phyloP scores from a whole-genome alignment of 495 filamentous ascomycete genomes.

The Podospora appendiculata region DNA sequence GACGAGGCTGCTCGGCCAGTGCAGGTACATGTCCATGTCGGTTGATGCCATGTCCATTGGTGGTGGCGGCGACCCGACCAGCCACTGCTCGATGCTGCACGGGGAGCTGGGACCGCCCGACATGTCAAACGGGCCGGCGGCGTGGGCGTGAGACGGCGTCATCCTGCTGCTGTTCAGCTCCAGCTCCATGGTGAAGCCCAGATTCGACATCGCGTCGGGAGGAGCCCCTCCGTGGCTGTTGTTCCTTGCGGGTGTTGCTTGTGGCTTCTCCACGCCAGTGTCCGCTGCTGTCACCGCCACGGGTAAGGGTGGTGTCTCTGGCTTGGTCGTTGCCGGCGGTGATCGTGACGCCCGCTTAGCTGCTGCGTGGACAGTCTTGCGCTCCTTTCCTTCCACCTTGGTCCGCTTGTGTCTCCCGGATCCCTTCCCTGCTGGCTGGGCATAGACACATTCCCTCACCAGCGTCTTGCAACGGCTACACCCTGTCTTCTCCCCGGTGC shows the following conservation, averaged over 20 bases:
- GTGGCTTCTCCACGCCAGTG: no score
- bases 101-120: neutral
- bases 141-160: no score
- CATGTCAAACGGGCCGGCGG: neutral
- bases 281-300: no score
- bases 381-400: neutral
- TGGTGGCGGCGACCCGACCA: neutral
- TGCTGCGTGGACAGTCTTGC: neutral
- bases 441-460: conserved; percentile 4
- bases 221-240: no score
- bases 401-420: neutral
- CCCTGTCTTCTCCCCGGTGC: conserved; percentile 13
- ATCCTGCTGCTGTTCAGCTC: no score
- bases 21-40: neutral
- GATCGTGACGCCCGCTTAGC: neutral
- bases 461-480: conserved; percentile 10
- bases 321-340: neutral
- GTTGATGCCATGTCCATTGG: neutral
- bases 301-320: no score
- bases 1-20: neutral
- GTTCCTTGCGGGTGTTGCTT: no score
- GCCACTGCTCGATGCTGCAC: conserved; percentile 1
- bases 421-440: conserved; percentile 1
- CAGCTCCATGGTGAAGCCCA: no score
- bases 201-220: no score